Evolutionary conservation across 108 stramenopile species (phyloP), one percentile per base, ranked within the genome.

Genomic region (Fragilariopsis cylindrus): DNA sequence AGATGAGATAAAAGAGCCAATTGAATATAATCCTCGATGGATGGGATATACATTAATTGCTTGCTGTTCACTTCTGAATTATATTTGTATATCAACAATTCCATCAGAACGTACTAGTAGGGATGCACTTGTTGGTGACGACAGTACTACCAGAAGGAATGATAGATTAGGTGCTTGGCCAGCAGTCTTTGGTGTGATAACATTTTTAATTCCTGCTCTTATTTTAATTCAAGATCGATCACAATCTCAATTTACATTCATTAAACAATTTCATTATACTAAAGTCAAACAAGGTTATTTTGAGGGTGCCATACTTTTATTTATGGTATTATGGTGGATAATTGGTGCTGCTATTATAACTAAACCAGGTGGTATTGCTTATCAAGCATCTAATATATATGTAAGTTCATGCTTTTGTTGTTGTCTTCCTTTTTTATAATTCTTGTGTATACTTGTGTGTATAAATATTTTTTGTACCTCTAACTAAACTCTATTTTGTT

Each of bases 11-110:
- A 55, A 72, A 2, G 55, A 45, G 0, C 60, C 64, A 2, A 49
- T 68, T 48, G 87, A 90, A 69, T 77, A 80, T 79, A 92, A 90
- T 68, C 80, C 77, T 21, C 79, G 81, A 68, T 87, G 86, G 86
- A 78, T 81, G 47, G 84, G 86, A 8, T 92, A 92, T 68, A 18
- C 75, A 5, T 76, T 77, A 4, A 79, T 92, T 15, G 30, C 57
- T 39, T 47, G 87, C 41, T 68, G 67, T 4, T 82, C 81, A 21
- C 69, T 87, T 21, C 70, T 86, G 64, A 89, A 84, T 55, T 84
- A 86, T 64, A 66, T 70, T 9, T 83, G 80, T 21, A 74, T 69
- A 42, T 43, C 65, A 12, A 60, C 43, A 21, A 45, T 73, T 66
- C 7, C 16, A 43, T 71, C 16, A 41, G 4, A 12, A 15, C 43